Evolutionary conservation across 2,329 filamentous ascomycete species (phyloP).

Genomic region (Botryotinia globosa): DNA sequence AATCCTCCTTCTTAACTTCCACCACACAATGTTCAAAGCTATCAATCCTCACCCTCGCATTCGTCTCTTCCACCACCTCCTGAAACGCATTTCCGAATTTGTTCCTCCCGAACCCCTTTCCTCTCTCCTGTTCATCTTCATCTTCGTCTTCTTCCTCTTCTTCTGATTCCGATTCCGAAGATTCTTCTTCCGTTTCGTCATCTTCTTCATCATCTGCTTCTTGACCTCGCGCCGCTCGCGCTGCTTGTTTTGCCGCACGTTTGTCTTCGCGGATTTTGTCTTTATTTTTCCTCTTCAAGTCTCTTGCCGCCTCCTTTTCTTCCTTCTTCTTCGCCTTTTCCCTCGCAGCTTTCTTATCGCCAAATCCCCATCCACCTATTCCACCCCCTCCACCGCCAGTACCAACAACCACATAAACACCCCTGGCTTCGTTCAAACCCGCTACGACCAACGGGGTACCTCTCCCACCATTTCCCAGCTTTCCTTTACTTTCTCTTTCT

Average conservation of each 20-base stretch:
- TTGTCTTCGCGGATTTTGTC: conserved; percentile 60
- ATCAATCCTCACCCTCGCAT: conserved; percentile 84
- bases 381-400: conserved; percentile 77
- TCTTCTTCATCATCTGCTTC: conserved; percentile 48
- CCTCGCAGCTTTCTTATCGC: conserved; percentile 64
- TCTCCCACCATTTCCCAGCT: conserved; percentile 63
- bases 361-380: conserved; percentile 62
- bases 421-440: conserved; percentile 79
- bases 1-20: conserved; percentile 94
- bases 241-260: conserved; percentile 54
- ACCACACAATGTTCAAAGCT: conserved; percentile 97
- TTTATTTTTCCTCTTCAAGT: conserved; percentile 54
- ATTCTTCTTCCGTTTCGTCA: conserved; percentile 52
- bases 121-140: conserved; percentile 51
- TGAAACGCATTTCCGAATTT: conserved; percentile 94
- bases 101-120: conserved; percentile 74
- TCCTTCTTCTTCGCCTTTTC: conserved; percentile 59
- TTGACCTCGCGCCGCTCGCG: conserved; percentile 42
- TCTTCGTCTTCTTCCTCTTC: conserved; percentile 49
- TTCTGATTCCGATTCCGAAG: conserved; percentile 49
- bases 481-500: conserved; percentile 73
- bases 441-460: conserved; percentile 88
- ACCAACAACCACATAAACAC: conserved; percentile 89
- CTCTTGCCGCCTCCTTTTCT: conserved; percentile 60
- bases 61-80: conserved; percentile 89